Base-by-base conservation (phyloP, 2,329 filamentous ascomycete species). In the Cercospora sesami region DNA sequence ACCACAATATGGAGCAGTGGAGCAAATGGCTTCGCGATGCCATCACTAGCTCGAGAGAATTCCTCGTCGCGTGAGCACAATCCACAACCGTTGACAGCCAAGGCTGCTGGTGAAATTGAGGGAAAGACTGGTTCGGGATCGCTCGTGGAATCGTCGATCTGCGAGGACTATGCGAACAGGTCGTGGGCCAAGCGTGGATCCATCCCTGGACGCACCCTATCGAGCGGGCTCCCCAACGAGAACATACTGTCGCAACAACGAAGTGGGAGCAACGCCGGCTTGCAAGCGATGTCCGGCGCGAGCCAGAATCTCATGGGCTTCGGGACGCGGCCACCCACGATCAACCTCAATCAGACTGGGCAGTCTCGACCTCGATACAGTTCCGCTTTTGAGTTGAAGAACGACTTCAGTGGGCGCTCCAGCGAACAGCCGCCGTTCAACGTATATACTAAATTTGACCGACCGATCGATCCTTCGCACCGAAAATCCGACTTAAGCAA, bases 91-190 rank as follows among this genome's bases (percentile, higher is more conserved):
- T 69, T 73, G 10, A 69, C 73, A 48, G 69, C 74, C 5, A 62
- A 69, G 5, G 33, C 62, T 51, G 45, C 45, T 12, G 79, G 80
- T 21, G 73, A 76, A 30, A 71, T 83, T 45, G 85, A 86, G 72
- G 84, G 82, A 64, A 87, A 89, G 75, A 89, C 87, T 3, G 91
- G 90, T 60, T 92, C 90, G 5, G 85, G 88, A 69, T 90, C 90
- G 67, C 82, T 93, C 45, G 84, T 91, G 68, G 84, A 87, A 55
- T 87, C 88, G 51, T 91, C 90, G 9, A 89, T 92, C 75, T 86
- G 87, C 18, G 89, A 91, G 72, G 82, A 84, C 58, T 91, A 89
- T 88, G 80, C 79, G 31, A 61, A 62, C 53, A 51, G 82, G 82
- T 57, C 80, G 83, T 81, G 84, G 42, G 85, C 86, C 16, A 72